Base-by-base conservation (phyloP, 129 eudicot genomes). In the Smallanthus sonchifolius region DNA sequence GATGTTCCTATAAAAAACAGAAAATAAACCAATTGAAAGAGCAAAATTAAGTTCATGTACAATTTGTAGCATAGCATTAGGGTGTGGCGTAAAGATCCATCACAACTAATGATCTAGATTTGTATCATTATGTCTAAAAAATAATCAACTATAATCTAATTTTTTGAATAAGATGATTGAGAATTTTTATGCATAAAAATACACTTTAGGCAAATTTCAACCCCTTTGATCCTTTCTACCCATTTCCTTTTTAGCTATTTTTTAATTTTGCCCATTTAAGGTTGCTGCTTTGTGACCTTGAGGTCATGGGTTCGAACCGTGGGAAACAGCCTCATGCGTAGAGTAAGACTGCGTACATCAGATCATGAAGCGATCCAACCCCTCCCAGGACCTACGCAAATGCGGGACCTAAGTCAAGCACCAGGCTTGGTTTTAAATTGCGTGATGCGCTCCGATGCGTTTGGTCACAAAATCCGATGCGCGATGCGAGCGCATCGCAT, bases 1-100 rank as follows among this genome's bases (percentile, higher is more conserved):
- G 99, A 88, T 69, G 99, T 95, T 80, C 99, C 99, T 91, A 65
- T 43, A 79, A 79, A 79, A 5, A 72, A 64, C 47, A 40, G 42
- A 32, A 51, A 10, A 72, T 4, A 60, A 78, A 47, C 40, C 51
- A 42, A 35, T 15, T 37, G 5, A 28, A 61, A 64, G 7, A 47
- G 10, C 36, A 15, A 69, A 61, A 6, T 38, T 40, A 67, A 6
- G 79, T 37, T 64, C 79, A 36, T 37, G 63, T 69, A 69, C 64
- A 51, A 39, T 49, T 37, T 48, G 71, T 70, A 61, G 66, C 30
- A 24, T 24, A 24, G 30, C 72, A 48, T 16, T 66, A 56, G n/a
- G 45, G 59, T 45, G 36, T 64, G 57, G 14, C 7, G 59, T 60
- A 35, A 24, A 45, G 28, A 74, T 47, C 71, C 47, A 63, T 62